phyloP scores from a whole-genome alignment of 495 filamentous ascomycete species.

The Xylaria longipes region DNA sequence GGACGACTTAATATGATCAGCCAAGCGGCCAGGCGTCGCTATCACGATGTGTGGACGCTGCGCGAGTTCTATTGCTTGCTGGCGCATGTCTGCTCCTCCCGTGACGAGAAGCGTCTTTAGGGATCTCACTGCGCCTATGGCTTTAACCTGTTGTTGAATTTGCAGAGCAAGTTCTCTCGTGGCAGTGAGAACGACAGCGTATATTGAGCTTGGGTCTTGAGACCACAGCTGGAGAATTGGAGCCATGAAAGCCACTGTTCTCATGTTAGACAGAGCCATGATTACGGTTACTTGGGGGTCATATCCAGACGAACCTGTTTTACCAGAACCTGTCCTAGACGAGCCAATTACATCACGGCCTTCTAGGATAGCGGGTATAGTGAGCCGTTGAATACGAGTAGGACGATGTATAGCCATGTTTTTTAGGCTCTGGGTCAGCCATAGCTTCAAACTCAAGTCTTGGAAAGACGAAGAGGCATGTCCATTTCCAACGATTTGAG shows the following conservation, averaged over 20 bases:
- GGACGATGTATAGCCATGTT: conserved; percentile 89
- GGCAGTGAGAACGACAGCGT: conserved; percentile 85
- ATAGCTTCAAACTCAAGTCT: conserved; percentile 76
- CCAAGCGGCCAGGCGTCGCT: conserved; percentile 90
- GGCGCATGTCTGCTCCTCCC: conserved; percentile 89
- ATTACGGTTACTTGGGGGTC: not conserved
- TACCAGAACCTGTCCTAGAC: conserved; percentile 94
- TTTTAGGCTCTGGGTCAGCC: conserved; percentile 84
- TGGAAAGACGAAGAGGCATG: conserved; percentile 72
- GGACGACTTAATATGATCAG: conserved; percentile 90
- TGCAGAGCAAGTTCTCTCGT: conserved; percentile 94
- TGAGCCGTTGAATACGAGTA: conserved; percentile 89
- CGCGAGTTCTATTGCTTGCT: conserved; percentile 82
- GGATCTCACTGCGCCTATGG: conserved; percentile 82
- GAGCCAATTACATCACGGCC: conserved; percentile 94
- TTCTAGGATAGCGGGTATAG: conserved; percentile 88
- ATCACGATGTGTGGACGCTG: conserved; percentile 89
- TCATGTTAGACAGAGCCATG: conserved; percentile 1
- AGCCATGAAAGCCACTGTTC: conserved; percentile 81
- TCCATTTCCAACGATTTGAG: conserved; percentile 41
- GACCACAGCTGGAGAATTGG: conserved; percentile 95
- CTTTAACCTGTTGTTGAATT: conserved; percentile 93
- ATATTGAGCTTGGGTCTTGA: conserved; percentile 89
- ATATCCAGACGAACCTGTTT: conserved; percentile 60
- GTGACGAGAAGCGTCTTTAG: conserved; percentile 87